Conservation (phyloP, 78 protist species). For the Guillardia theta region DNA sequence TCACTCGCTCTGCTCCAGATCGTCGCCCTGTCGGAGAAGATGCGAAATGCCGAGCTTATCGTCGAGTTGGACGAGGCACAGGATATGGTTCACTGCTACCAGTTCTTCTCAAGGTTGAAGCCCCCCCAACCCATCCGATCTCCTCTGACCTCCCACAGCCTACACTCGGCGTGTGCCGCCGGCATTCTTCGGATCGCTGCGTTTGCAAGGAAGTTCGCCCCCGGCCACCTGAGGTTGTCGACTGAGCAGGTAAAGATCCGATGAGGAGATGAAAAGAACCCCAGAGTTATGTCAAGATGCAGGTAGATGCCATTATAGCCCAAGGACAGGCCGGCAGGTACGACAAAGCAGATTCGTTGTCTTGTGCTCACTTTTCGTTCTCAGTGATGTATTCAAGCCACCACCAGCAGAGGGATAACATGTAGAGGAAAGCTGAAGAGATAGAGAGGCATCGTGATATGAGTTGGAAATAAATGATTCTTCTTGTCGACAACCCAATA, state of each 20-base stretch:
- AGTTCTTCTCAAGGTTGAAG: background rate
- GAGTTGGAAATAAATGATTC: no score
- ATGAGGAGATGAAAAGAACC: no score
- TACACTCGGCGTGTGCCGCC: background rate
- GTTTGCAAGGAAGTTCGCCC: background rate
- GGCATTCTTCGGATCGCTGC: constrained; percentile 2
- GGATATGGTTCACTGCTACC: background rate
- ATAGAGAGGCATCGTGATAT: no score
- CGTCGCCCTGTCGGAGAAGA: background rate
- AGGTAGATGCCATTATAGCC: no score
- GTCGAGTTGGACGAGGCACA: constrained; percentile 20
- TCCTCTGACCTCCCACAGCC: background rate
- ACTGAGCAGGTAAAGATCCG: background rate
- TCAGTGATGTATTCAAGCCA: no score
- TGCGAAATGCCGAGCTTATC: background rate
- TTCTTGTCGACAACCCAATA: no score
- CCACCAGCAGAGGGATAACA: no score
- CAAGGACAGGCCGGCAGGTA: no score
- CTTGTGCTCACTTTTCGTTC: no score
- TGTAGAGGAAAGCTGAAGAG: no score
- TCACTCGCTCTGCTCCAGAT: background rate
- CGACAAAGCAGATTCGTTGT: no score
- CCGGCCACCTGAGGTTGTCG: background rate
- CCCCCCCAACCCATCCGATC: background rate
- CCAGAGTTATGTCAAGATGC: no score